phyloP scores from a whole-genome alignment of 2,329 filamentous ascomycete genomes.

The Aspergillus sp. region DNA sequence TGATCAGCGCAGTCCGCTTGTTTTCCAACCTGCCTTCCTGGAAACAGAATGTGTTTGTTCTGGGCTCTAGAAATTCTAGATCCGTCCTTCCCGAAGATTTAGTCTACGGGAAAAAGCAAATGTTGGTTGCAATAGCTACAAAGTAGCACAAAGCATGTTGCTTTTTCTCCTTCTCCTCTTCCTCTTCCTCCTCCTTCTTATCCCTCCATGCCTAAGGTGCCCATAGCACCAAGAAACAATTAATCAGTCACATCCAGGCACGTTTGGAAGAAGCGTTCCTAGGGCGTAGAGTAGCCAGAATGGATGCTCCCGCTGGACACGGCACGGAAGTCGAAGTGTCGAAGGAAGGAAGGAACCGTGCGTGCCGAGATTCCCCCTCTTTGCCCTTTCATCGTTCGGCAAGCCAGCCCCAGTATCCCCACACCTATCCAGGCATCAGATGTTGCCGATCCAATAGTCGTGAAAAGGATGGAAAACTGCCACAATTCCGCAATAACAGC shows the following conservation, averaged over 20 bases:
- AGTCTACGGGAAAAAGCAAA: background rate
- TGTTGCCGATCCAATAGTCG: background rate
- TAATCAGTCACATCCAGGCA: no score
- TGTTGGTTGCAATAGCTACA: background rate
- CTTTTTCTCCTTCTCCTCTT: no score
- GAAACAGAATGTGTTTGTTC: background rate
- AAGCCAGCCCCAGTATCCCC: background rate
- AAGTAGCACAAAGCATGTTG: no score
- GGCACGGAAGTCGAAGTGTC: background rate
- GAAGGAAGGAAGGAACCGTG: background rate
- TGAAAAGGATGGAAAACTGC: no score
- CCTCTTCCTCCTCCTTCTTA: no score
- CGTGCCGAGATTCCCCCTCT: background rate
- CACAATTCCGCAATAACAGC: background rate
- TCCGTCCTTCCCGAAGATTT: background rate
- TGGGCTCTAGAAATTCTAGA: background rate
- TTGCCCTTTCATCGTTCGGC: slow-evolving; percentile 1
- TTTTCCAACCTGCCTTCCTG: background rate
- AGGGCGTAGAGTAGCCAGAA: background rate
- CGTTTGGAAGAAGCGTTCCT: background rate
- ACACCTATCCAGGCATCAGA: background rate
- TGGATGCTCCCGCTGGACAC: background rate
- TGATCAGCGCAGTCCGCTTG: background rate
- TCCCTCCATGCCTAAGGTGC: no score
- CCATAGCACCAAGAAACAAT: no score